Evolutionary conservation across 352 stramenopile genomes (phyloP).

Genomic region (Pythium brachiatum): DNA sequence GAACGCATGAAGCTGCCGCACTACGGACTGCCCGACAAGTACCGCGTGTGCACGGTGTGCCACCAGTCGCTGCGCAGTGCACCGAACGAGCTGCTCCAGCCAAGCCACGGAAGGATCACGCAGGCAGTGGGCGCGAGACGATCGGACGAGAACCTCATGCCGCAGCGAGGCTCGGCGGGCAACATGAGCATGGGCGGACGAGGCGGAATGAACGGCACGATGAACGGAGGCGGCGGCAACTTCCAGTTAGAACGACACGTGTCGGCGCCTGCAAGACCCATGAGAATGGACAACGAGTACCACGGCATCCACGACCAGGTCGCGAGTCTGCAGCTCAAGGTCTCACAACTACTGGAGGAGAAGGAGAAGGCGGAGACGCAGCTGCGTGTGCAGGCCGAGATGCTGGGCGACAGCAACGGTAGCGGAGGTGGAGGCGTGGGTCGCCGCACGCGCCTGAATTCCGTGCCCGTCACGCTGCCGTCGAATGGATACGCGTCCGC

Average conservation of each 20-base stretch:
- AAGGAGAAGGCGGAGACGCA: slow-evolving; percentile 80
- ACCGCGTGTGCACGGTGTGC: slow-evolving; percentile 83
- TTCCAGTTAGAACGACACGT: slow-evolving; percentile 68
- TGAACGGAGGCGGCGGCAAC: slow-evolving; percentile 1
- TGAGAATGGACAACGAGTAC: slow-evolving; percentile 32
- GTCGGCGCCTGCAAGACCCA: slow-evolving; percentile 55
- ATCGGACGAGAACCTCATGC: slow-evolving; percentile 44
- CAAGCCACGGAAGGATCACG: slow-evolving; percentile 21
- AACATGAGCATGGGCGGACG: slow-evolving; percentile 29
- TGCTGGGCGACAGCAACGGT: slow-evolving; percentile 34
- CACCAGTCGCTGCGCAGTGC: slow-evolving; percentile 70
- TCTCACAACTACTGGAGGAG: slow-evolving; percentile 81
- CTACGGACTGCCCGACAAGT: slow-evolving; percentile 71
- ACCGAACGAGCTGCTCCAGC: slow-evolving; percentile 36
- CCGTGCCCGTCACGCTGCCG: slow-evolving; percentile 51
- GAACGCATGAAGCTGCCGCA: slow-evolving; percentile 81
- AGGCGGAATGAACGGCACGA: slow-evolving; percentile 5
- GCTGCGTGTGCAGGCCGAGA: slow-evolving; percentile 65
- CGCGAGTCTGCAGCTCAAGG: slow-evolving; percentile 79
- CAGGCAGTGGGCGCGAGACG: slow-evolving; percentile 26
- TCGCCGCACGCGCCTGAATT: slow-evolving; percentile 58
- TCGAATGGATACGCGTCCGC: not conserved
- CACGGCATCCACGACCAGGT: slow-evolving; percentile 77
- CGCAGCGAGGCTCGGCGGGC: slow-evolving; percentile 10
- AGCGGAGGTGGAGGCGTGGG: not conserved